Evolutionary conservation across 805 yeast species (phyloP), one percentile per base, ranked within the genome.

Genomic region (Metschnikowia henanensis): DNA sequence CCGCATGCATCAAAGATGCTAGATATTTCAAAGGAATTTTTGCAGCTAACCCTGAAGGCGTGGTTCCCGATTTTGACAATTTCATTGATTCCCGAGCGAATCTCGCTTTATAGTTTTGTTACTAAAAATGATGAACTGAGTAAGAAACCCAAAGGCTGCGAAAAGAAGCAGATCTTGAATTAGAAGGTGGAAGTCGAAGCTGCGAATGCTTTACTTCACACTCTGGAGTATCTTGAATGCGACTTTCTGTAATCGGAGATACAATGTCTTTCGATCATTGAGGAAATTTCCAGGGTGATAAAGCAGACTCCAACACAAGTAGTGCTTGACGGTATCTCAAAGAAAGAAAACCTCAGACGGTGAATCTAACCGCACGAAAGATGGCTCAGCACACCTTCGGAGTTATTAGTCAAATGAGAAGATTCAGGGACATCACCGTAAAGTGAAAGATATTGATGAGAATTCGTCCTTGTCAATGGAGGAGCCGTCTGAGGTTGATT

Each of bases 71-170:
- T 36, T 16, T 26, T 22, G 7, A 16, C n/a, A 12, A 13, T 13
- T 12, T 32, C 39, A 10, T 17, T 32, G 5, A 28, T 36, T 16
- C 9, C 13, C 5, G 32, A 36, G 25, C 8, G 25, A 13, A 13
- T 28, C 9, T 10, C 7, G 16, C 6, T 12, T 15, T 13, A 36
- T 13, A 5, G 15, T 17, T 17, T 25, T 2, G 32, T 36, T 6
- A 5, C 31, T 20, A n/a, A 23, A 28, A 15, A 28, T 10, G 30
- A 28, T 6, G 30, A 28, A n/a, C 15, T 7, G 7, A 65, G 73
- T 17, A 73, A 64, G 45, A 76, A 68, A 26, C 59, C 62, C 57
- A 49, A 15, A 28, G 8, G 15, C 13, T 12, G 7, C 7, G 30
- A n/a, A 12, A n/a, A 28, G 15, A 8, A 28, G 30, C 30, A n/a